Conservation (phyloP, 305 asterid species). For the Coffea humblotiana region DNA sequence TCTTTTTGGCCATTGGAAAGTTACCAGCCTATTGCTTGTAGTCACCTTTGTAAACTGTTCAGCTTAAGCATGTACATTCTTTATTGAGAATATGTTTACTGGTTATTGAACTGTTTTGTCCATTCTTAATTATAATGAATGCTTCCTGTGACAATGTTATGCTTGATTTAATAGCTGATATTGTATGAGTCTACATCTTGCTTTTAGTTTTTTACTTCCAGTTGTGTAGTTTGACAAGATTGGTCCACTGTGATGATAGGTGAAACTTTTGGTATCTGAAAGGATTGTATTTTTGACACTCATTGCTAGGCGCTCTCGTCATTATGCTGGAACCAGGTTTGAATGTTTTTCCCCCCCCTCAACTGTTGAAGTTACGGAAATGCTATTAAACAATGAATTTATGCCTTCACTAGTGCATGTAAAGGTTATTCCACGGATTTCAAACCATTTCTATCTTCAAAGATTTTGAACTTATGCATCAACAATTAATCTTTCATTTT, state of each 20-base stretch:
- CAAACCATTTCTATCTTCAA: too few species aligned
- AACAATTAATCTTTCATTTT: background rate
- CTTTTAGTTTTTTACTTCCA: background rate
- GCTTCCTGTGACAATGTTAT: background rate
- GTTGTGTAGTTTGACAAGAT: slow-evolving; percentile 5
- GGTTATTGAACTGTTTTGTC: background rate
- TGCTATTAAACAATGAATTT: background rate
- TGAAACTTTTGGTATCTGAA: slow-evolving; percentile 56
- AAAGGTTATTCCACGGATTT: background rate
- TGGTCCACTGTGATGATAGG: slow-evolving; percentile 40
- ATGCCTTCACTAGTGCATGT: background rate
- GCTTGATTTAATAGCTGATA: background rate
- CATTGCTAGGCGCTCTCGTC: slow-evolving; percentile 94
- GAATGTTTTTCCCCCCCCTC: background rate
- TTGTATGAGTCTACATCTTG: background rate
- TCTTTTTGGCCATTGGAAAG: background rate
- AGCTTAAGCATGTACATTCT: background rate
- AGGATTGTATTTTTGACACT: slow-evolving; percentile 64
- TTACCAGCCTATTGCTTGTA: background rate
- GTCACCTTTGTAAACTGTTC: background rate
- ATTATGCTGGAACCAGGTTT: slow-evolving; percentile 97
- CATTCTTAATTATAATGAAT: background rate
- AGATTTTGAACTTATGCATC: background rate
- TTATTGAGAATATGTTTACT: background rate
- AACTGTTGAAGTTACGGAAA: background rate